Conservation (phyloP, 2,329 filamentous ascomycete species). For the Mycogone perniciosa region DNA sequence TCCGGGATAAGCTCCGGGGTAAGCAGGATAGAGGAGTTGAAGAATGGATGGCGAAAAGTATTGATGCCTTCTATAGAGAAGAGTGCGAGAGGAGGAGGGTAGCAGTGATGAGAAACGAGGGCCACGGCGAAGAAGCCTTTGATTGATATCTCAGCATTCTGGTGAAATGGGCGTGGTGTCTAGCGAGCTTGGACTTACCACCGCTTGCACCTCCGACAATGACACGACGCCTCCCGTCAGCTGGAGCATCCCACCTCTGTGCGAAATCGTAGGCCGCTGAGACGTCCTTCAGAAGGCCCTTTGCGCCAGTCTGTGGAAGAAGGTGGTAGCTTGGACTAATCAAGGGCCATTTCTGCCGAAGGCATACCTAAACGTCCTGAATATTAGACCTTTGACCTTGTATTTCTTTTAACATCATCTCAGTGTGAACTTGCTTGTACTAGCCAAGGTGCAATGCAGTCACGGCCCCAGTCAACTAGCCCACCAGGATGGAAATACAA, state of each 20-base stretch:
- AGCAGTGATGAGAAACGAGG: slow-evolving; percentile 24
- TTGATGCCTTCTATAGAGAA: slow-evolving; percentile 31
- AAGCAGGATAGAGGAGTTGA: slow-evolving; percentile 27
- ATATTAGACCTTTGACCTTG: not conserved
- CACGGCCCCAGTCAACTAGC: slow-evolving; percentile 26
- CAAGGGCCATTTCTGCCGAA: slow-evolving; percentile 27
- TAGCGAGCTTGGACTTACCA: slow-evolving; percentile 17
- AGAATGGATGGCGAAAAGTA: slow-evolving; percentile 31
- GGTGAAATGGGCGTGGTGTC: not conserved
- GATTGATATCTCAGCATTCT: not conserved
- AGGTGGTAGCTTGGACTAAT: slow-evolving; percentile 31
- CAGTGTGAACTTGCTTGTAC: slow-evolving; percentile 21
- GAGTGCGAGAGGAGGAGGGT: slow-evolving; percentile 26
- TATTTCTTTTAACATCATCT: not conserved
- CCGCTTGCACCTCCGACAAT: slow-evolving; percentile 29
- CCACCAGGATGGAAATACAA: slow-evolving; percentile 34
- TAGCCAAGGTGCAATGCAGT: slow-evolving; percentile 30
- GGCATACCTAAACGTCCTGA: slow-evolving; percentile 19
- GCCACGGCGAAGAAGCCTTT: slow-evolving; percentile 28
- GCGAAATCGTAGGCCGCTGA: slow-evolving; percentile 28
- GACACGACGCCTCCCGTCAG: slow-evolving; percentile 19
- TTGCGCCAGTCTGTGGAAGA: slow-evolving; percentile 25
- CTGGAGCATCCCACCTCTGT: slow-evolving; percentile 14
- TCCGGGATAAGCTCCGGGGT: slow-evolving; percentile 22
- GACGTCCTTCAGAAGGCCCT: slow-evolving; percentile 26